Percentiles rank a stretch among this genome's conserved stretches.
Conservation (phyloP, 805 yeast genomes). For the Martiniozyma abietophila region DNA sequence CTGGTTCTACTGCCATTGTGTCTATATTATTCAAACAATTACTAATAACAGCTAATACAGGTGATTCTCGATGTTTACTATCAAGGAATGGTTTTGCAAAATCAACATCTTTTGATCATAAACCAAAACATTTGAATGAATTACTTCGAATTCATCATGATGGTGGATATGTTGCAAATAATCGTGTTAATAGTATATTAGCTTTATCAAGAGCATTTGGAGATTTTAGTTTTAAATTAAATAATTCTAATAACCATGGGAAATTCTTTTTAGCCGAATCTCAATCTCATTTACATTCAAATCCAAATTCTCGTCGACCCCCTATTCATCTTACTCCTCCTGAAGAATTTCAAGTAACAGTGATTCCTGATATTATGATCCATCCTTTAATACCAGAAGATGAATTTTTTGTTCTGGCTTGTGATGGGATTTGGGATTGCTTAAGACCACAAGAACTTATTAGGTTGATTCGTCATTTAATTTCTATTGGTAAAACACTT, state of each 20-base stretch:
- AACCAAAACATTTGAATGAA: conserved; percentile 51
- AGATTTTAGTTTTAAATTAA: conserved; percentile 48
- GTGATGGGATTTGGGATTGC: conserved; percentile 82
- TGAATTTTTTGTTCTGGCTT: conserved; percentile 65
- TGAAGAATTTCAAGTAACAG: conserved; percentile 72
- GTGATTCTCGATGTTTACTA: conserved; percentile 64
- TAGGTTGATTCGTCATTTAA: conserved; percentile 44
- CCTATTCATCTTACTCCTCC: conserved; percentile 36
- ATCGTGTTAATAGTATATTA: conserved; percentile 50
- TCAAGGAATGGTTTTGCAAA: conserved; percentile 47
- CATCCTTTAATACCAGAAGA: conserved; percentile 42
- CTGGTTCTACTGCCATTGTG: conserved; percentile 48
- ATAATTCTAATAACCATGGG: conserved; percentile 19
- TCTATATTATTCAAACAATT: conserved; percentile 34
- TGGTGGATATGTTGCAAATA: conserved; percentile 52
- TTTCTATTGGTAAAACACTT: conserved; percentile 47
- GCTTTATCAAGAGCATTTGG: conserved; percentile 56
- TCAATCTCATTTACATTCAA: conserved; percentile 14
- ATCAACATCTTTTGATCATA: conserved; percentile 57
- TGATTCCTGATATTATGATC: conserved; percentile 63
- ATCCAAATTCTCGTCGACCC: neutral
- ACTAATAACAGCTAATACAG: conserved; percentile 57
- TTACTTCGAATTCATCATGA: conserved; percentile 47
- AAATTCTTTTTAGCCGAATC: conserved; percentile 16
- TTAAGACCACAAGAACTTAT: conserved; percentile 49